Evolutionary conservation across 768 basidiomycete species (phyloP).

Genomic region (Mycena floridula): DNA sequence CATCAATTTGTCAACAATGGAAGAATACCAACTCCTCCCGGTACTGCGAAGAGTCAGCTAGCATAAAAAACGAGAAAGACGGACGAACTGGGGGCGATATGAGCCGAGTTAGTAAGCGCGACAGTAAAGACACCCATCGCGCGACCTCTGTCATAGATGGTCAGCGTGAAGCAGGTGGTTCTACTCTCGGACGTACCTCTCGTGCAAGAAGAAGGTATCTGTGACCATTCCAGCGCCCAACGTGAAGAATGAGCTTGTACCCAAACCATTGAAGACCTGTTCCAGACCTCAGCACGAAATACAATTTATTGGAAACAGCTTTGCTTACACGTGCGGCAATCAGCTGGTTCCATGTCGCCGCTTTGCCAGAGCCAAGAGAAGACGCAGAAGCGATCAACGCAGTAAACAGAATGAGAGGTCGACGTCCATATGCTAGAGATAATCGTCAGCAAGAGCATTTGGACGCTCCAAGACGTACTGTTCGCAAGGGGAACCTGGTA

Average conservation of each 20-base stretch:
- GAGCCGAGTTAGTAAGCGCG: not conserved
- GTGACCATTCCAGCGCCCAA: constrained; percentile 13
- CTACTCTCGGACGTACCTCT: constrained; percentile 8
- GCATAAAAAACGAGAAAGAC: too few species aligned
- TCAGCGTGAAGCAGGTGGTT: not conserved
- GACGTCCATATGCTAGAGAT: constrained; percentile 11
- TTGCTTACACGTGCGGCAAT: constrained; percentile 12
- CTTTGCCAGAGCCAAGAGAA: constrained; percentile 12
- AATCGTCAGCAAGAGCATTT: not conserved
- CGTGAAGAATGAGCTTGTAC: constrained; percentile 12
- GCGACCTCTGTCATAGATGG: not conserved
- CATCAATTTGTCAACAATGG: too few species aligned
- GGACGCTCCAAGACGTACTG: not conserved
- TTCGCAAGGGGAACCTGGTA: not conserved
- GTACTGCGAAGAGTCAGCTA: too few species aligned
- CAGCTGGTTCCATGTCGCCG: constrained; percentile 14
- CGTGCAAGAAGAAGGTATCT: constrained; percentile 17
- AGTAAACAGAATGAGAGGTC: constrained; percentile 14
- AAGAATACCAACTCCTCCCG: too few species aligned
- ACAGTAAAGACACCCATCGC: not conserved
- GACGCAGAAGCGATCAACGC: constrained; percentile 13
- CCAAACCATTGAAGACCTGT: constrained; percentile 13
- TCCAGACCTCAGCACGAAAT: not conserved
- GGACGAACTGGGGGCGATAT: not conserved
- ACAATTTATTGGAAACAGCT: not conserved